These are phyloP conservation scores for Trichoderma sp. DNA, from an alignment of 2,329 filamentous ascomycete species.

Conservation along the genomic window DNA sequence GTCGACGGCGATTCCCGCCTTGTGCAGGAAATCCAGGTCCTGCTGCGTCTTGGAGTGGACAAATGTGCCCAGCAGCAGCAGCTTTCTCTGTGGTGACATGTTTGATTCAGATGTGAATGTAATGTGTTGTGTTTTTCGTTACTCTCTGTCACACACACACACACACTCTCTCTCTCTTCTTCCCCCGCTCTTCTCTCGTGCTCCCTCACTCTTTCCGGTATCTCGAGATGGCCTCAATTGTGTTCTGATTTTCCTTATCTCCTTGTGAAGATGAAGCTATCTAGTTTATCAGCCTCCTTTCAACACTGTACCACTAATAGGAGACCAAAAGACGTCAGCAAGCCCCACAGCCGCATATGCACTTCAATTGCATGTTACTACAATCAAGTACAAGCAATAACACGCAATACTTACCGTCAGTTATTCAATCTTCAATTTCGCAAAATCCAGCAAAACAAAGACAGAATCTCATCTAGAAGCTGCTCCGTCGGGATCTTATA, in stretches of 20 bases:
- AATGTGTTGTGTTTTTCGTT: background rate
- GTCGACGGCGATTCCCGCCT: slow-evolving; percentile 52
- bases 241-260: background rate
- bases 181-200: background rate
- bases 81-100: slow-evolving; percentile 33
- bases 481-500: background rate
- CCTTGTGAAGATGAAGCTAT: background rate
- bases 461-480: background rate
- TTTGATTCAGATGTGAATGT: no score
- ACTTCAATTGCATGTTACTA: background rate
- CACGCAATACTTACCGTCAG: background rate
- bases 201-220: background rate
- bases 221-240: background rate
- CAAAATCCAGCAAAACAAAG: background rate
- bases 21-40: slow-evolving; percentile 50
- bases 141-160: background rate
- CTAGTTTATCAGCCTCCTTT: background rate
- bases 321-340: background rate
- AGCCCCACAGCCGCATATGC: background rate
- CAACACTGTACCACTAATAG: background rate
- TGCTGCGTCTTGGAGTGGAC: slow-evolving; percentile 49
- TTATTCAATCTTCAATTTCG: background rate
- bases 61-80: slow-evolving; percentile 55
- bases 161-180: background rate
- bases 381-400: background rate